Conservation (phyloP, 2,329 filamentous ascomycete genomes). For the Alternaria solani region DNA sequence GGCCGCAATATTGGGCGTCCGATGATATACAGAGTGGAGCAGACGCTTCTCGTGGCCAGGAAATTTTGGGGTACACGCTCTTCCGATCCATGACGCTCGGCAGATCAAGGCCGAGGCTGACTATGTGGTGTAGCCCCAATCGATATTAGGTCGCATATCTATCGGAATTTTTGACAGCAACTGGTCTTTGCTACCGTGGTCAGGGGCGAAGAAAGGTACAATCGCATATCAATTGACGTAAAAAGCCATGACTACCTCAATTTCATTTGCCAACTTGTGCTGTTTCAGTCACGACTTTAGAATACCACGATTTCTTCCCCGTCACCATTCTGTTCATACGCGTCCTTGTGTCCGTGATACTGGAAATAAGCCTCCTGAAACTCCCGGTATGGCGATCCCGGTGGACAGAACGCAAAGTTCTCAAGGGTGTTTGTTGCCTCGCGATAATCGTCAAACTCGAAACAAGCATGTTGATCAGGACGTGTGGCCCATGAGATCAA, state of each 20-base stretch:
- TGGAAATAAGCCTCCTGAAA: conserved; percentile 45
- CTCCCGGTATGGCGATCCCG: conserved; percentile 38
- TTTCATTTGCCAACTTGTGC: too few species aligned
- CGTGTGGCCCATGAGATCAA: conserved; percentile 44
- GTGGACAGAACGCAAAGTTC: conserved; percentile 45
- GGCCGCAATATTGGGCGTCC: background rate
- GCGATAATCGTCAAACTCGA: conserved; percentile 46
- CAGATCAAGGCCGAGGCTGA: conserved; percentile 2
- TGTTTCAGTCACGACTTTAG: conserved; percentile 3
- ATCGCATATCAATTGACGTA: conserved; percentile 5
- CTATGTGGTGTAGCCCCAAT: conserved; percentile 16
- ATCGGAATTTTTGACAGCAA: conserved; percentile 9
- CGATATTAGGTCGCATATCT: conserved; percentile 12
- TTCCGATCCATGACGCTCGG: conserved; percentile 5
- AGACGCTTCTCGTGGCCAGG: conserved; percentile 15
- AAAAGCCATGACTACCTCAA: background rate
- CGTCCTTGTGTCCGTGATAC: conserved; percentile 45
- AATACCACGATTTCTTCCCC: conserved; percentile 30
- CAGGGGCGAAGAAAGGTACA: background rate
- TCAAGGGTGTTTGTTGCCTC: conserved; percentile 48
- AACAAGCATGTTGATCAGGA: conserved; percentile 44
- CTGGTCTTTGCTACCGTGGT: background rate
- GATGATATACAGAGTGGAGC: background rate
- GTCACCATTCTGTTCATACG: conserved; percentile 34
- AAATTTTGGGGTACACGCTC: background rate